Conservation (phyloP, 768 basidiomycete genomes). For the Ramaria sp. region DNA sequence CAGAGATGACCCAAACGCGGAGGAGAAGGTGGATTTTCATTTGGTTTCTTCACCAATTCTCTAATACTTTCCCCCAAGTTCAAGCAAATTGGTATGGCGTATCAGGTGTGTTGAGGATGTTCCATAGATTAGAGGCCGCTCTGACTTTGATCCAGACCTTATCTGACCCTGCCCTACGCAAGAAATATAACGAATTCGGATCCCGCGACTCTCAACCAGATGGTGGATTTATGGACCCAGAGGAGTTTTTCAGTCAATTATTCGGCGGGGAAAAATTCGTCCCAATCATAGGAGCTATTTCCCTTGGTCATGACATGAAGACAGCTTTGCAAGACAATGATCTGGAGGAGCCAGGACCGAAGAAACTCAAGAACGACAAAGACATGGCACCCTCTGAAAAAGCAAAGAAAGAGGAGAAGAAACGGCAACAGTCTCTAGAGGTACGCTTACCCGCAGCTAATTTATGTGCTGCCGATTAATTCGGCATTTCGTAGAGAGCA, state of each 20-base stretch:
- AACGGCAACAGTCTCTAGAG: slow-evolving; percentile 49
- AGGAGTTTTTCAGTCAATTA: slow-evolving; percentile 54
- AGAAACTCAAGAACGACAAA: slow-evolving; percentile 37
- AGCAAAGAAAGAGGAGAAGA: slow-evolving; percentile 33
- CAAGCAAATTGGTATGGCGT: slow-evolving; percentile 81
- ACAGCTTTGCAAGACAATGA: slow-evolving; percentile 80
- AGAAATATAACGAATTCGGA: slow-evolving; percentile 89
- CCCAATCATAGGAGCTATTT: slow-evolving; percentile 83
- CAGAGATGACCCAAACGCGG: slow-evolving; percentile 73
- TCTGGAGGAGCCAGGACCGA: slow-evolving; percentile 26
- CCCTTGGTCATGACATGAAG: slow-evolving; percentile 87
- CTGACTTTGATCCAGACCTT: slow-evolving; percentile 53
- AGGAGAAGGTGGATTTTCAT: slow-evolving; percentile 33
- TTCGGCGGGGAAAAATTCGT: slow-evolving; percentile 84
- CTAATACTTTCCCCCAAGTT: slow-evolving; percentile 25
- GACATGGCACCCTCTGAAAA: slow-evolving; percentile 49
- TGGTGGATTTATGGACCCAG: slow-evolving; percentile 78
- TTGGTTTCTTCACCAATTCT: slow-evolving; percentile 17
- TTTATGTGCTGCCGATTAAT: slow-evolving; percentile 4
- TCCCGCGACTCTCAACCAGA: slow-evolving; percentile 67
- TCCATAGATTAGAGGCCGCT: background rate
- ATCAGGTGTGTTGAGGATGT: slow-evolving; percentile 14
- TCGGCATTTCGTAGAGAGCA: slow-evolving; percentile 46
- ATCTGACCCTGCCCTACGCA: slow-evolving; percentile 61
- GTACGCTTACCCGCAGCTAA: slow-evolving; percentile 26